phyloP scores from a whole-genome alignment of 176 grass and related monocot species.

The Rhynchospora tenuis region DNA sequence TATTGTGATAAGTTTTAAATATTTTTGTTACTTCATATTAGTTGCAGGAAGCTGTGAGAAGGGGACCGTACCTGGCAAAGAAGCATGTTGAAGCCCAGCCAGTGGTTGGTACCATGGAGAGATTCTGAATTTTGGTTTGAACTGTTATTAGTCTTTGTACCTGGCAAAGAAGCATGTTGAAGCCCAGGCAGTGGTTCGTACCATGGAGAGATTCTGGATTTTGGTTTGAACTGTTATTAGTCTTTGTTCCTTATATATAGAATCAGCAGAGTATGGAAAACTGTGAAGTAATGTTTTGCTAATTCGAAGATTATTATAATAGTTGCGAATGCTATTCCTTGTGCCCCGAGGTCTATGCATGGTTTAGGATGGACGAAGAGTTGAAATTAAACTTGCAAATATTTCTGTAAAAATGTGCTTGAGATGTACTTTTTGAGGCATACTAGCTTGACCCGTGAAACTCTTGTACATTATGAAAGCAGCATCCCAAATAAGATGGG shows the following conservation, averaged over 20 bases:
- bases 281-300: background rate
- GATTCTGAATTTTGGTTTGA: constrained; percentile 45
- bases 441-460: background rate
- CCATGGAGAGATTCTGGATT: constrained; percentile 65
- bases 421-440: background rate
- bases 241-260: background rate
- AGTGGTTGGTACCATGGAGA: constrained; percentile 47
- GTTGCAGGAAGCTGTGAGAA: constrained; percentile 76
- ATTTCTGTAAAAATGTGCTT: background rate
- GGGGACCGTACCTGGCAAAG: constrained; percentile 64
- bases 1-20: background rate
- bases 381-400: background rate
- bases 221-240: constrained; percentile 5
- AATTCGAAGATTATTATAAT: background rate
- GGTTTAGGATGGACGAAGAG: background rate
- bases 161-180: constrained; percentile 48
- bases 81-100: constrained; percentile 49
- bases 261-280: background rate
- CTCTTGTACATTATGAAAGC: background rate
- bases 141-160: constrained; percentile 29
- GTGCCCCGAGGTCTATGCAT: background rate
- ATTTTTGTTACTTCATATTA: constrained; percentile 19
- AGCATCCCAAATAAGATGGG: background rate
- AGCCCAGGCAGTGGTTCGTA: constrained; percentile 41
- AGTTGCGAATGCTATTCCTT: background rate